A percentile compares a stretch with the other conserved stretches of the same genome.
Conservation (phyloP, 2,329 filamentous ascomycete genomes). For the Zelopaecilomyces penicillatus region DNA sequence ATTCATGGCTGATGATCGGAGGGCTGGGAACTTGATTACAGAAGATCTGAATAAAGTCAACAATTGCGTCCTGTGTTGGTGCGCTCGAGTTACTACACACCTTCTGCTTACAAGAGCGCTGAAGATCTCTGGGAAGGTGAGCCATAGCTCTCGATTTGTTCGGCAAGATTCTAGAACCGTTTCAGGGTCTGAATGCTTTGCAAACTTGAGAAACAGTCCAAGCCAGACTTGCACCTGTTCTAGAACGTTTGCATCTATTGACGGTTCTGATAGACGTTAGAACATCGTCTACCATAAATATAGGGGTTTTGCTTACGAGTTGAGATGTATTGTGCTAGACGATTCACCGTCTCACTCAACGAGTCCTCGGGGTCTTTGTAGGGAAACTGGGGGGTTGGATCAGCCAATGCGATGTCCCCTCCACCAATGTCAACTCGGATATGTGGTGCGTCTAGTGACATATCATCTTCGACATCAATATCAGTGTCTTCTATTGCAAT, state of each 20-base stretch:
- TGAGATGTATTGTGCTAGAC: conserved; percentile 29
- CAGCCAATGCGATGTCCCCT: conserved; percentile 18
- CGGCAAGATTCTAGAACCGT: conserved; percentile 34
- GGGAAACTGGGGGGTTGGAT: conserved; percentile 41
- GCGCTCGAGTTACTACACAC: conserved; percentile 24
- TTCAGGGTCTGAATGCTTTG: conserved; percentile 23
- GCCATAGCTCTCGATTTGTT: conserved; percentile 43
- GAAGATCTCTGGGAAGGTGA: conserved; percentile 41
- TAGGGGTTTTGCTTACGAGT: conserved; percentile 16
- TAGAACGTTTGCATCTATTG: conserved; percentile 37
- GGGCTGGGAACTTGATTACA: conserved; percentile 14
- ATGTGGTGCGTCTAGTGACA: conserved; percentile 25
- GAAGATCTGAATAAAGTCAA: conserved; percentile 15
- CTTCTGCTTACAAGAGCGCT: conserved; percentile 24
- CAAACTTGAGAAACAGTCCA: conserved; percentile 36
- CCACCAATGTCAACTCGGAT: conserved; percentile 18
- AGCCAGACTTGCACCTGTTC: conserved; percentile 42
- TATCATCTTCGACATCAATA: conserved; percentile 16
- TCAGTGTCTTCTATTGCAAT: conserved; percentile 31
- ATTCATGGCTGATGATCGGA: conserved; percentile 21
- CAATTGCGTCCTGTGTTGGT: neutral
- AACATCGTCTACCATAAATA: neutral
- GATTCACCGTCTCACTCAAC: conserved; percentile 23
- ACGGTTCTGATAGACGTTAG: conserved; percentile 29
- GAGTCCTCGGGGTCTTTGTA: conserved; percentile 28